These are phyloP conservation scores for Calonectria pseudoturangicola DNA, from an alignment of 2,329 filamentous ascomycete genomes.

Conservation along the genomic window DNA sequence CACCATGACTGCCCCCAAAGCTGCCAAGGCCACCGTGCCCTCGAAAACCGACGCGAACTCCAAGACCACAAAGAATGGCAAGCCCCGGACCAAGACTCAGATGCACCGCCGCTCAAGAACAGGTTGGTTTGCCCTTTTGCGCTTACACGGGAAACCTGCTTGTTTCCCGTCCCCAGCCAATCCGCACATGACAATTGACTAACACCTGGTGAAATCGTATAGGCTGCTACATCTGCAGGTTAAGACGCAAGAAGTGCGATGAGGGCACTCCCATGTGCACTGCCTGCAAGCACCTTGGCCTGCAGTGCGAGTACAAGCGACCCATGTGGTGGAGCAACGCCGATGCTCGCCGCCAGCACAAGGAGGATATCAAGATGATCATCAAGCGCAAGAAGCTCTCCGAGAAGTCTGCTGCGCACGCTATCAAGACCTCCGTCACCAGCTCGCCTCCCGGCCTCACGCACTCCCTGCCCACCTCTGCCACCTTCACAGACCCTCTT, in stretches of 20 bases:
- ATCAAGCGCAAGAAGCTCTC: constrained; percentile 98
- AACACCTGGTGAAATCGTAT: constrained; percentile 53
- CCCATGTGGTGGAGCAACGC: constrained; percentile 98
- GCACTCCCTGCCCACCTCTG: constrained; percentile 87
- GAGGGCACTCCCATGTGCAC: constrained; percentile 78
- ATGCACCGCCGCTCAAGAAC: constrained; percentile 96
- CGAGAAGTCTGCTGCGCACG: constrained; percentile 82
- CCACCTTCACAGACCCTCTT: constrained; percentile 84
- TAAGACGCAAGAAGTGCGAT: constrained; percentile 82
- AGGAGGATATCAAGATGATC: constrained; percentile 96
- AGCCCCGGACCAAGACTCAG: constrained; percentile 83
- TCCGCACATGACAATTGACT: constrained; percentile 39
- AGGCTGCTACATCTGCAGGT: constrained; percentile 82
- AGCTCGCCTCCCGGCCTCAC: constrained; percentile 86
- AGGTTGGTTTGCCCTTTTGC: constrained; percentile 76
- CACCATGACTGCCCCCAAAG: constrained; percentile 78
- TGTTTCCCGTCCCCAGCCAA: constrained; percentile 40
- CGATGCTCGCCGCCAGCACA: constrained; percentile 88
- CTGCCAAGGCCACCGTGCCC: constrained; percentile 68
- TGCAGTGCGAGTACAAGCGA: constrained; percentile 96
- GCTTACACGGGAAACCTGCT: constrained; percentile 56
- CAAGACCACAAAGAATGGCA: constrained; percentile 69
- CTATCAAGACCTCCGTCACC: constrained; percentile 70
- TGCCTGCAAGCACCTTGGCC: constrained; percentile 83
- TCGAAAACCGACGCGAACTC: constrained; percentile 75